These are phyloP conservation scores for Penicillium sp. DNA, from an alignment of 2,329 filamentous ascomycete species.

Conservation along the genomic window DNA sequence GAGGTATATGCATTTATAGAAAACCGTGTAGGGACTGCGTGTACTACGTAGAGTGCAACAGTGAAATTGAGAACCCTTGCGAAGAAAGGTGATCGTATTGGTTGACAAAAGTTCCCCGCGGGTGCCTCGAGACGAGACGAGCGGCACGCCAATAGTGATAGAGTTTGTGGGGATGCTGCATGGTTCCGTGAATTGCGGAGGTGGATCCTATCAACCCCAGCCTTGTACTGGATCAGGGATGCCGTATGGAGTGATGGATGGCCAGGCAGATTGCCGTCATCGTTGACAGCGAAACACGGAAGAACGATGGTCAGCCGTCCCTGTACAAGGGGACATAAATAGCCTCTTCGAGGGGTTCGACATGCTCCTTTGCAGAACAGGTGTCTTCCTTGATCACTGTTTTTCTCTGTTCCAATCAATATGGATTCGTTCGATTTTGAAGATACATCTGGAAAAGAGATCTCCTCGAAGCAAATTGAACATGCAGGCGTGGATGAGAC, in stretches of 20 bases:
- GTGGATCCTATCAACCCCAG: conserved; percentile 10
- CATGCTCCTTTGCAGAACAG: neutral
- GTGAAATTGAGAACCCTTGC: neutral
- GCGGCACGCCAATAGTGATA: neutral
- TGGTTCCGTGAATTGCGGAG: conserved; percentile 4
- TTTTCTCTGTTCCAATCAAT: neutral
- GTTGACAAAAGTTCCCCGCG: neutral
- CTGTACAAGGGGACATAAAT: conserved; percentile 6
- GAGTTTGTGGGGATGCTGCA: conserved; percentile 2
- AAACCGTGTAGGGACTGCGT: neutral
- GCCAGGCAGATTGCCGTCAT: conserved; percentile 4
- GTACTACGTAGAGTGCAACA: neutral
- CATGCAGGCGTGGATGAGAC: conserved; percentile 10
- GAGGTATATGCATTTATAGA: neutral
- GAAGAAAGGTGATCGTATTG: neutral
- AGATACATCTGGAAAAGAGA: conserved; percentile 7
- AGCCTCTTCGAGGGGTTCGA: neutral
- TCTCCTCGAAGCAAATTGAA: conserved; percentile 19
- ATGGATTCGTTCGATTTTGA: conserved; percentile 2
- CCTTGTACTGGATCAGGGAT: conserved; percentile 1
- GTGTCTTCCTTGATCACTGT: neutral
- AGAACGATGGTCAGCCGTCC: neutral
- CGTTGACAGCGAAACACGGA: neutral
- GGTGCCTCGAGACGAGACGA: conserved; percentile 6
- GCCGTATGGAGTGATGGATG: conserved; percentile 5